Conservation (phyloP, 441 rosid genomes). For the Macaranga tanarius region DNA sequence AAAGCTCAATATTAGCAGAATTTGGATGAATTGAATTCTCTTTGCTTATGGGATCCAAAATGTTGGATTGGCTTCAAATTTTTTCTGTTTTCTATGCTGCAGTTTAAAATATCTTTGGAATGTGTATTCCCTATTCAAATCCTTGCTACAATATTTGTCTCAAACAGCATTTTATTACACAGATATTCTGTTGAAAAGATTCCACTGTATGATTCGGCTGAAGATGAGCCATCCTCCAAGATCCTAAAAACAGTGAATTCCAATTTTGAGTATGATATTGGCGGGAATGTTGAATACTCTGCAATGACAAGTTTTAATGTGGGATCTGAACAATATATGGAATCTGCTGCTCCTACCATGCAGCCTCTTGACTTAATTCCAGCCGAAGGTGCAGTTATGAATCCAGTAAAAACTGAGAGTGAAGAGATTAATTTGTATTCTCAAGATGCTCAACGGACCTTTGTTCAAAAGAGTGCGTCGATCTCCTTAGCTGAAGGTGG, state of each 20-base stretch:
- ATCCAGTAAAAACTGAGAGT: slow-evolving; percentile 47
- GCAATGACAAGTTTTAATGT: slow-evolving; percentile 22
- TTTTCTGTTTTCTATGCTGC: not conserved
- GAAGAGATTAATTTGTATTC: slow-evolving; percentile 42
- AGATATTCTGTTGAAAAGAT: slow-evolving; percentile 88
- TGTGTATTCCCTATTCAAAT: not conserved
- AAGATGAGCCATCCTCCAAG: slow-evolving; percentile 78
- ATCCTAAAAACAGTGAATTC: slow-evolving; percentile 39
- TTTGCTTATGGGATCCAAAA: no score
- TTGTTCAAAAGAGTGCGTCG: slow-evolving; percentile 51
- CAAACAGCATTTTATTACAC: slow-evolving; percentile 24
- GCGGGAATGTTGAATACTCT: slow-evolving; percentile 32
- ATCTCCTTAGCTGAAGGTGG: slow-evolving; percentile 48
- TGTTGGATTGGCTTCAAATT: not conserved
- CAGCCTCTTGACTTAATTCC: slow-evolving; percentile 42
- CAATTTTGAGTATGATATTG: slow-evolving; percentile 27
- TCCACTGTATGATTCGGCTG: slow-evolving; percentile 88
- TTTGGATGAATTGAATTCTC: not conserved
- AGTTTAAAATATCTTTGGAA: not conserved
- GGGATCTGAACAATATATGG: slow-evolving; percentile 37
- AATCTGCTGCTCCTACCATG: slow-evolving; percentile 37
- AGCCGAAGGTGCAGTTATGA: slow-evolving; percentile 40
- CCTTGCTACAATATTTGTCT: slow-evolving; percentile 17
- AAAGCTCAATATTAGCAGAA: not conserved
- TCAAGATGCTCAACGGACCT: slow-evolving; percentile 42